Base-by-base conservation (phyloP, 1,284 basidiomycete species). In the Inonotus obliquus region DNA sequence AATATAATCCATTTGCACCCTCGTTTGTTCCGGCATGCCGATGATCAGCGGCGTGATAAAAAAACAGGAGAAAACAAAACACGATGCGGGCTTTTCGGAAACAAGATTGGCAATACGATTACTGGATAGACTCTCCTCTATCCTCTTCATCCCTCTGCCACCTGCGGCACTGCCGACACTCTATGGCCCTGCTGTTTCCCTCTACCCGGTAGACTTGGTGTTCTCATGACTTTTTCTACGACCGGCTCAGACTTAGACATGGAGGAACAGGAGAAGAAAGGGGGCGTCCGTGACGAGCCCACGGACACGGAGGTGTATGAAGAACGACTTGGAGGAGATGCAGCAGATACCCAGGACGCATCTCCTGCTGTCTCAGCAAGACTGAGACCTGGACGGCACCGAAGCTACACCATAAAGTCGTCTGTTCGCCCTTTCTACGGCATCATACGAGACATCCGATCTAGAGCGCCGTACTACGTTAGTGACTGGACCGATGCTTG, bases 401-500 rank as follows among this genome's bases (percentile, higher is more conserved):
- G 32, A 25, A 52, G 25, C 39, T 41, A 57, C 21, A 54, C 52
- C 3, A 14, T 67, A 2, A 60, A 63, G 1, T 25, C 49, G 3
- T 49, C 66, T 41, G 21, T 72, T 37, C 67, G 69, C 17, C 74
- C 89, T 9, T 89, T 88, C 23, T 72, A 77, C 5, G 96, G 96
- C 6, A 95, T 98, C 70, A 68, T 80, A 39, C 79, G 81, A 49
- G 95, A 98, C 73, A 77, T 97, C n/a, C 78, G 77, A 54, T 80
- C 89, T 10, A 81, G 95, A 48, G 75, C 81, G 4, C 94, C 94
- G 0, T 96, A 84, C 77, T 97, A 96, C 73, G 61, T 79, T 45
- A 89, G 84, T 57, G 93, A 96, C 75, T 96, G 92, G 94, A 84
- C 76, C 13, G 91, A 94, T 71, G 92, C 91, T 4, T 93, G 87